A percentile compares a stretch with the other conserved stretches of the same genome.
phyloP scores from a whole-genome alignment of 73 alveolate species.

The Vitrella brassicaformis region DNA sequence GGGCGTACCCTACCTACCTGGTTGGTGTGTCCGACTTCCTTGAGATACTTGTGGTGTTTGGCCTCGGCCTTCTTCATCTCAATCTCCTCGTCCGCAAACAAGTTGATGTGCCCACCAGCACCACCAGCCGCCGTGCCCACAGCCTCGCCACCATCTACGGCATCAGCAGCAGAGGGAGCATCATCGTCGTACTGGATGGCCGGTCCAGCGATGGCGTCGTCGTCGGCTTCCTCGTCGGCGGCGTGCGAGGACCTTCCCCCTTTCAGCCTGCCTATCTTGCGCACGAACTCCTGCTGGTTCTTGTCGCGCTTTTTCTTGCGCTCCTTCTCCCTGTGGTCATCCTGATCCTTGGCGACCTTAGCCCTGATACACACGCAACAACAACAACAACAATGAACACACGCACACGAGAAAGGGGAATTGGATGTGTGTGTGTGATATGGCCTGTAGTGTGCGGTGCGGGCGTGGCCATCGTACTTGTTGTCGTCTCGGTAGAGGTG shows the following conservation, averaged over 20 bases:
- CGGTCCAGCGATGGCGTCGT: too few species aligned
- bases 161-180: not conserved
- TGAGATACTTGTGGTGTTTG: not conserved
- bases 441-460: too few species aligned
- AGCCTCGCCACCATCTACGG: not conserved
- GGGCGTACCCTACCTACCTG: too few species aligned
- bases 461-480: too few species aligned
- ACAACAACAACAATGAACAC: too few species aligned
- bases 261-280: not conserved
- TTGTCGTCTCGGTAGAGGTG: conserved; percentile 33
- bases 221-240: not conserved
- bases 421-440: too few species aligned
- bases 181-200: not conserved
- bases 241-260: not conserved
- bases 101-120: not conserved
- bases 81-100: not conserved
- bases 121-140: too few species aligned
- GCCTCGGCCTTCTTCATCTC: not conserved
- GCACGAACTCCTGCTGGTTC: not conserved
- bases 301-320: not conserved
- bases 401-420: too few species aligned
- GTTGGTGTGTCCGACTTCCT: not conserved
- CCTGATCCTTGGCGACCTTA: conserved; percentile 32
- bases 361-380: too few species aligned
- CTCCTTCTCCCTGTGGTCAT: not conserved